These are phyloP conservation scores for Ormosia semicastrata DNA, from an alignment of 306 rosid species.

Conservation along the genomic window DNA sequence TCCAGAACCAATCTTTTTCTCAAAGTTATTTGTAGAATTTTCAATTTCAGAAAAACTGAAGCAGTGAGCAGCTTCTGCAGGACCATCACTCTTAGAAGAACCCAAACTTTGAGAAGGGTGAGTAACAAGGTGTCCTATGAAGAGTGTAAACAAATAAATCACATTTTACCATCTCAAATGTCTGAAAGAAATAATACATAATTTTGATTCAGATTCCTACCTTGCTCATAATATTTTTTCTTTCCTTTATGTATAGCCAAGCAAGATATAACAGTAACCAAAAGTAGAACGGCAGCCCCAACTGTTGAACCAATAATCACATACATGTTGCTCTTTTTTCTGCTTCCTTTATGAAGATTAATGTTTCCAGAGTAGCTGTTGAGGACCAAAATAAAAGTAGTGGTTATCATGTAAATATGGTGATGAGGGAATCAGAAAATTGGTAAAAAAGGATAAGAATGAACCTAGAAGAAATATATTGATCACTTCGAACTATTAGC, in stretches of 20 bases:
- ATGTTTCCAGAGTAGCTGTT: constrained; percentile 74
- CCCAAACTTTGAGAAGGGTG: constrained; percentile 47
- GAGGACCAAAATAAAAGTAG: constrained; percentile 32
- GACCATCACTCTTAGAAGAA: constrained; percentile 50
- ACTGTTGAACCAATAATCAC: constrained; percentile 71
- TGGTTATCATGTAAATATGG: neutral
- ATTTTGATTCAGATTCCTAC: constrained; percentile 38
- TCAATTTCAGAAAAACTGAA: constrained; percentile 67
- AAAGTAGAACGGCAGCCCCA: constrained; percentile 71
- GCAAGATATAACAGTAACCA: constrained; percentile 67
- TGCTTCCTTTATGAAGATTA: constrained; percentile 60
- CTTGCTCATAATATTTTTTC: constrained; percentile 46
- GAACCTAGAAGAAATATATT: constrained; percentile 4
- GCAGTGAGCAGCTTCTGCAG: constrained; percentile 81
- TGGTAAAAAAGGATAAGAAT: neutral
- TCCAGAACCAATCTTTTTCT: constrained; percentile 85
- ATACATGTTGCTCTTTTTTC: constrained; percentile 38
- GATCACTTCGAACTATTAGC: neutral
- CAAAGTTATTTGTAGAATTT: constrained; percentile 71
- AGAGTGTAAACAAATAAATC: constrained; percentile 25
- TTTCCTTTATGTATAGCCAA: constrained; percentile 55
- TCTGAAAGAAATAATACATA: neutral
- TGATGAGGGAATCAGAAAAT: neutral
- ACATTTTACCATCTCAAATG: constrained; percentile 27
- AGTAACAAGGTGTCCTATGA: constrained; percentile 46